phyloP scores from a whole-genome alignment of 495 filamentous ascomycete species.

The Mycothermus thermophilus region DNA sequence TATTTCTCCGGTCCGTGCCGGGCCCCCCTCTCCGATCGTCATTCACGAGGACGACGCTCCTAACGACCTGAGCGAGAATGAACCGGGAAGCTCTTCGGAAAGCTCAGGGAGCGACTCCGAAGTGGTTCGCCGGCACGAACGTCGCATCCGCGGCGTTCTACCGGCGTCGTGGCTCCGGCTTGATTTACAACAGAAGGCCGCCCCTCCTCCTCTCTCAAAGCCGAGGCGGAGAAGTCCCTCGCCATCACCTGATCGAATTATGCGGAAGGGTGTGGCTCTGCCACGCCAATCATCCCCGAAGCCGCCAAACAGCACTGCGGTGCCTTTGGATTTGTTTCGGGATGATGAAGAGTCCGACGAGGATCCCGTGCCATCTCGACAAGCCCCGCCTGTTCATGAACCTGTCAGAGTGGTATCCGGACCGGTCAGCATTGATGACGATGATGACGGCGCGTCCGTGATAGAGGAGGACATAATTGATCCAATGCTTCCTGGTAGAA shows the following conservation, averaged over 20 bases:
- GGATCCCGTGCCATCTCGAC: conserved; percentile 3
- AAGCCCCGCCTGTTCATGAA: too few relatives aligned
- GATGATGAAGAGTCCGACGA: conserved; percentile 33
- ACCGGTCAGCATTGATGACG: conserved; percentile 6
- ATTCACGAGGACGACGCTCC: conserved; percentile 8
- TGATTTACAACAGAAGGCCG: conserved; percentile 38
- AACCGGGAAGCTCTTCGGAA: conserved; percentile 8
- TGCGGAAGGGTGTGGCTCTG: conserved; percentile 44
- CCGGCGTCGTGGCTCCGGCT: conserved; percentile 84
- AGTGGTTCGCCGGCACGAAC: conserved; percentile 27
- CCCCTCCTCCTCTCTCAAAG: conserved; percentile 14
- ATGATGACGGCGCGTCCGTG: conserved; percentile 28
- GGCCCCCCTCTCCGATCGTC: conserved; percentile 3
- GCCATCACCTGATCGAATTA: conserved; percentile 15
- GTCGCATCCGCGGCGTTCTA: conserved; percentile 66
- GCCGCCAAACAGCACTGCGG: conserved; percentile 4
- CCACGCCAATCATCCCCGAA: conserved; percentile 18
- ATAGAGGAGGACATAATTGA: conserved; percentile 42
- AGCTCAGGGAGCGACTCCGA: conserved; percentile 31
- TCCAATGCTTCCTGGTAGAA: conserved; percentile 34
- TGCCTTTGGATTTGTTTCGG: conserved; percentile 30
- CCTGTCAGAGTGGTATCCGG: too few relatives aligned
- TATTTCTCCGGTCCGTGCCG: background rate
- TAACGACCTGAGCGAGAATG: conserved; percentile 1
- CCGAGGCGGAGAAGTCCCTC: conserved; percentile 30